Conservation (phyloP, 768 basidiomycete species). For the Trametes villosa region DNA sequence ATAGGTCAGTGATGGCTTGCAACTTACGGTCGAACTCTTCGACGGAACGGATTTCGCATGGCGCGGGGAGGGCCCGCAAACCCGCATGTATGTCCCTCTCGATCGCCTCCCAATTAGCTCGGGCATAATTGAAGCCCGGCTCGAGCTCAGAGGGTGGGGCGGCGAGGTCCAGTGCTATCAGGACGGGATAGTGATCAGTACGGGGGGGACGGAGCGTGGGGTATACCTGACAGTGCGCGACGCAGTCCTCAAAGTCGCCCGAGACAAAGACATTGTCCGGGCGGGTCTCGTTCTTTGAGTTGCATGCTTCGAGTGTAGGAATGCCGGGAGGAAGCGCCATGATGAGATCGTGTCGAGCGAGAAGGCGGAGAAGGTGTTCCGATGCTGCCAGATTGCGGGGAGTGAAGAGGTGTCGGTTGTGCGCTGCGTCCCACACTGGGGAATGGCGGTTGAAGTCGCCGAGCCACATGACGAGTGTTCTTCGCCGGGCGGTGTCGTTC, state of each 20-base stretch:
- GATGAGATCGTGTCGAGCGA: not conserved
- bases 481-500: constrained; percentile 26
- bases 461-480: constrained; percentile 18
- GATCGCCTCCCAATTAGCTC: not conserved
- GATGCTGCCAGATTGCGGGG: not conserved
- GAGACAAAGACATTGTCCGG: not conserved
- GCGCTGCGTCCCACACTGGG: not conserved
- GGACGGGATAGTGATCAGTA: not conserved
- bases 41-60: not conserved
- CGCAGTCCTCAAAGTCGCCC: not conserved
- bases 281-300: not conserved
- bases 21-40: not conserved
- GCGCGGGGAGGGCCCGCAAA: not conserved
- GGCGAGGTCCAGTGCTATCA: not conserved
- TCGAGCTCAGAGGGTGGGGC: not conserved
- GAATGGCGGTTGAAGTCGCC: constrained; percentile 44
- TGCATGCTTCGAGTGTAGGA: not conserved
- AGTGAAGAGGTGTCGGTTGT: not conserved
- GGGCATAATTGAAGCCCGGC: not conserved
- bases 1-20: not conserved
- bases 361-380: not conserved
- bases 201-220: not conserved
- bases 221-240: not conserved
- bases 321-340: not conserved
- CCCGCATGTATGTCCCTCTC: not conserved